Percentiles rank a stretch among this genome's conserved stretches.
phyloP scores from a whole-genome alignment of 495 filamentous ascomycete genomes.

The Aspergillus affinis region DNA sequence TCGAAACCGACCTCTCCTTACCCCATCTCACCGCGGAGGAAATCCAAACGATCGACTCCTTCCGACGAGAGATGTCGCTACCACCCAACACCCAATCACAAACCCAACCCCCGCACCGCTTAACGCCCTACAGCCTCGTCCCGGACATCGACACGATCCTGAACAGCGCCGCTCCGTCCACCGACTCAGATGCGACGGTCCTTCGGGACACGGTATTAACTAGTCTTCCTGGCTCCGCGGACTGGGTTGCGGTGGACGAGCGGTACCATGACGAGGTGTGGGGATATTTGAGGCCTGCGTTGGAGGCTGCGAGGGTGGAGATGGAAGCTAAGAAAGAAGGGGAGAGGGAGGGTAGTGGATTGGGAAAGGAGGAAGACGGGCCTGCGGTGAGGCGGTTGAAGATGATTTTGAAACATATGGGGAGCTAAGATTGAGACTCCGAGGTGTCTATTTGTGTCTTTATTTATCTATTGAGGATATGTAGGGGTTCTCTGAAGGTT shows the following conservation, averaged over 20 bases:
- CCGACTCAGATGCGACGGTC: conserved; percentile 12
- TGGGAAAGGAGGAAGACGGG: conserved; percentile 30
- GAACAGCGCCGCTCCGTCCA: conserved; percentile 17
- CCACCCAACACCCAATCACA: conserved; percentile 6
- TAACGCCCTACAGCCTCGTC: conserved; percentile 38
- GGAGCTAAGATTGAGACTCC: conserved; percentile 14
- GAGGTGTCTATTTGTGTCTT: not conserved
- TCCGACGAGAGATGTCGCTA: conserved; percentile 23
- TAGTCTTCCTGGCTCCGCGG: conserved; percentile 34
- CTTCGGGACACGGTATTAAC: conserved; percentile 34
- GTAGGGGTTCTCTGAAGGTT: too few relatives aligned
- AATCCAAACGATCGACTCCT: conserved; percentile 39
- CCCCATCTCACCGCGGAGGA: conserved; percentile 29
- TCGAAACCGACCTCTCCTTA: conserved; percentile 28
- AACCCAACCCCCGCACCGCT: conserved; percentile 6
- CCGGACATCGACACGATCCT: conserved; percentile 45
- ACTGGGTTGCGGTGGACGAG: conserved; percentile 64
- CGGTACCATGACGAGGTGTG: conserved; percentile 76
- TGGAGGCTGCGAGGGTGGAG: conserved; percentile 63
- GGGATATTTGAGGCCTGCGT: conserved; percentile 65
- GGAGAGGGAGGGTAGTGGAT: conserved; percentile 43
- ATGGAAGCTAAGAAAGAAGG: conserved; percentile 62
- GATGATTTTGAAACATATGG: conserved; percentile 53
- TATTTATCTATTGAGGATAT: not conserved
- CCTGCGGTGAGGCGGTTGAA: conserved; percentile 49